Base-by-base conservation (phyloP, 225 moss, liverwort and hornwort genomes). In the Asterella californica region DNA sequence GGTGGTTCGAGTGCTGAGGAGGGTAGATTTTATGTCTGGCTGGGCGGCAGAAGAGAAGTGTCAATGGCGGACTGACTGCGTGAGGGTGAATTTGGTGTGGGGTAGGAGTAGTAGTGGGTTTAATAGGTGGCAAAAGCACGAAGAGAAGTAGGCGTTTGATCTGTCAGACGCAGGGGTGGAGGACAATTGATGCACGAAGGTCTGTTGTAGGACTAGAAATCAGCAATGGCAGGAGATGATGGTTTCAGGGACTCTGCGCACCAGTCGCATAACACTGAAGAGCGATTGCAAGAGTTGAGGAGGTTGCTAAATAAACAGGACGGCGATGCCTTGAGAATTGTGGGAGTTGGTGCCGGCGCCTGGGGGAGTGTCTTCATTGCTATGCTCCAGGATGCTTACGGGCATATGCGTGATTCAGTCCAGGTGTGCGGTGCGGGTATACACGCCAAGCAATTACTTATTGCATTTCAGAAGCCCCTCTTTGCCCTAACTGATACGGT, bases 301-400 rank as follows among this genome's bases (percentile, higher is more conserved):
- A 85, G 86, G 76, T 32, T 91, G 84, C 78, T 94, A 10, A 91
- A 91, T 1, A 97, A 97, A 82, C 85, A 90, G 7, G 96, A 94
- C 0, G 96, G 91, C 25, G 96, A 97, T 76, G 88, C 91, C 21
- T 75, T 97, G 82, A 89, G 94, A 75, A 87, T 97, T 60, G 91
- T 91, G 29, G 96, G 96, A 10, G 92, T 97, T 8, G 96, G 96
- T 27, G 96, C 96, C 0, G 96, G 96, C 12, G 96, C 96, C 22
- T 97, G 96, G 96, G 96, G 96, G 18, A 97, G 96, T 76, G 96
- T 97, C 42, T 97, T 97, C 82, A 84, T 97, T 47, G 96, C 96
- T 72, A 94, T 94, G 96, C 83, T 97, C 81, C 96, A 97, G 79
- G 87, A 97, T 72, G 91, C 91, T 27, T 97, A 93, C 32, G 96